Evolutionary conservation across 345 rosid genomes (phyloP).

Genomic region (Murraya koenigii): DNA sequence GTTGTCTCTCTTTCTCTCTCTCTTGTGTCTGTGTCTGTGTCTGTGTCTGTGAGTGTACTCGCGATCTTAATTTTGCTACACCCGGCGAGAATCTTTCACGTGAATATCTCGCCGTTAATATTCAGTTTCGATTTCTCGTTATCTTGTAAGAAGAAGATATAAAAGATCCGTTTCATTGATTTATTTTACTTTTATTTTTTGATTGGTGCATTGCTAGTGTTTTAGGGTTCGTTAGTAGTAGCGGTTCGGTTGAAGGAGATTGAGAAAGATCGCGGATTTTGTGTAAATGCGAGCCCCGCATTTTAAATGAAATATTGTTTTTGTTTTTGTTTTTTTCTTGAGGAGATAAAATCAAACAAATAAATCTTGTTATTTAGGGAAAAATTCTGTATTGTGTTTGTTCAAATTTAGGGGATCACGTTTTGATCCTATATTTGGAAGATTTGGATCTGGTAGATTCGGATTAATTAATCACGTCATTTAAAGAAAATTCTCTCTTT

Average conservation of each 20-base stretch:
- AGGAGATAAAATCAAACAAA: neutral
- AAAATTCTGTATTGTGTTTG: neutral
- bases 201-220: neutral
- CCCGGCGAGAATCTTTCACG: constrained; percentile 22
- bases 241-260: neutral
- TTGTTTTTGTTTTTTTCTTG: neutral
- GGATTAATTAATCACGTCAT: neutral
- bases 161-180: neutral
- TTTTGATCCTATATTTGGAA: constrained; percentile 12
- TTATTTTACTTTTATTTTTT: neutral
- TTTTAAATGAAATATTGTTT: too few relatives aligned
- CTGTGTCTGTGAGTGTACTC: neutral
- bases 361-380: neutral
- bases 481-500: neutral
- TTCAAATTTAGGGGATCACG: neutral
- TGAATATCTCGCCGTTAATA: constrained; percentile 5
- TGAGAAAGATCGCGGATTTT: neutral
- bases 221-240: too few relatives aligned
- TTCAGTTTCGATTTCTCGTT: neutral
- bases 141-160: neutral
- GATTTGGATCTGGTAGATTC: constrained; percentile 32
- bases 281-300: constrained; percentile 9
- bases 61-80: neutral
- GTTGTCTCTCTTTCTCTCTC: neutral
- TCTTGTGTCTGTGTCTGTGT: neutral